These are phyloP conservation scores for Leishmania lainsoni DNA, from an alignment of 208 protist genomes.

Conservation along the genomic window DNA sequence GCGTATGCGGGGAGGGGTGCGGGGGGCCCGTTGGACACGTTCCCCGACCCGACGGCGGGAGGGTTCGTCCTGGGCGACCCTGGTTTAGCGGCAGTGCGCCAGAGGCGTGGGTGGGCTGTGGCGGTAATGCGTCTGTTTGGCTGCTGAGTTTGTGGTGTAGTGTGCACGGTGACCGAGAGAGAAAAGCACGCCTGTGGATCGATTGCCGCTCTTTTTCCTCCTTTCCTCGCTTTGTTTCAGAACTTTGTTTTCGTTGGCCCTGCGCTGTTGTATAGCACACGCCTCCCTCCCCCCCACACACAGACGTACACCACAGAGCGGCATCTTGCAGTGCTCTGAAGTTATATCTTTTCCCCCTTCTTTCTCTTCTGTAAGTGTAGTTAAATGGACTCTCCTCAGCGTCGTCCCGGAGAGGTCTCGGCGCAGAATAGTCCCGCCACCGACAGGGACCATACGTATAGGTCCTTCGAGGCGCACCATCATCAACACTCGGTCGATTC, in stretches of 20 bases:
- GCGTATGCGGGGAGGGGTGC: background rate
- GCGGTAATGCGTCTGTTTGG: background rate
- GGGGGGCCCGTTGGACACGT: background rate
- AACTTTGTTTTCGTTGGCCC: background rate
- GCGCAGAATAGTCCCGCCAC: background rate
- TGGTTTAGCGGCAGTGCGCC: background rate
- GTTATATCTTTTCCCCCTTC: background rate
- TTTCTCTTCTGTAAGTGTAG: background rate
- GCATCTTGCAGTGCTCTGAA: background rate
- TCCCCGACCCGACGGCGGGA: background rate
- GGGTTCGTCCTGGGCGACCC: background rate
- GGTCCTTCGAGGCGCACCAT: background rate
- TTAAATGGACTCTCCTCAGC: constrained; percentile 6
- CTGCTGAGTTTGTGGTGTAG: background rate
- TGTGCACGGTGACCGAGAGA: too few relatives aligned
- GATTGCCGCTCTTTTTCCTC: background rate
- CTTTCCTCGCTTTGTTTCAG: background rate
- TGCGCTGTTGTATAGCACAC: background rate
- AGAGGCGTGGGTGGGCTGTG: background rate
- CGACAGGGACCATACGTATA: background rate
- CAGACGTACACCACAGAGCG: background rate
- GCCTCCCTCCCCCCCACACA: background rate
- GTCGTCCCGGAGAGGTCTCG: background rate
- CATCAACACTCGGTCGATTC: background rate
- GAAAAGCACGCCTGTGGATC: background rate